Percentiles rank a stretch among this genome's conserved stretches.
These are phyloP conservation scores for Pseudovirgaria hyperparasitica DNA, from an alignment of 2,329 filamentous ascomycete species.

Conservation along the genomic window DNA sequence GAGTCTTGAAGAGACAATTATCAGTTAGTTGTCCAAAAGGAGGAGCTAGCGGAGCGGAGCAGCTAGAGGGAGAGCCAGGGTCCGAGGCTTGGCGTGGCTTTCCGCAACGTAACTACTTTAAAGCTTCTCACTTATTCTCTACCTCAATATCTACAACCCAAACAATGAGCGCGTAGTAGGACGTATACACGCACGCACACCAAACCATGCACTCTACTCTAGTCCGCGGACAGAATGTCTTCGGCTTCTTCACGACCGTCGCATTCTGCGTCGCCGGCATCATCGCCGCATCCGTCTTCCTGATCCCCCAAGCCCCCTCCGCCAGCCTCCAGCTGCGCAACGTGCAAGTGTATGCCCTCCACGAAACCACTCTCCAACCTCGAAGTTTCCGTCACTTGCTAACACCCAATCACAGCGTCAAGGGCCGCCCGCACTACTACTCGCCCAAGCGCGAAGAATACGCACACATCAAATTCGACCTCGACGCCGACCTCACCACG, in stretches of 20 bases:
- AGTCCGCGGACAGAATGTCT: slow-evolving; percentile 79
- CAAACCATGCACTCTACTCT: slow-evolving; percentile 88
- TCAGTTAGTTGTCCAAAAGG: no score
- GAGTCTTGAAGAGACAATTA: no score
- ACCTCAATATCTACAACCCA: no score
- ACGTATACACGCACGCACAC: no score
- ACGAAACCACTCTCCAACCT: not conserved
- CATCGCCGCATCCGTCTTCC: slow-evolving; percentile 69
- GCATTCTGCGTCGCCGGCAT: slow-evolving; percentile 67
- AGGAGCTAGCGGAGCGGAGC: no score
- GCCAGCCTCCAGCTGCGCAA: slow-evolving; percentile 56
- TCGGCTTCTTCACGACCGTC: slow-evolving; percentile 96
- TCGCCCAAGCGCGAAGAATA: slow-evolving; percentile 88
- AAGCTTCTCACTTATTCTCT: no score
- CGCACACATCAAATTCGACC: slow-evolving; percentile 82
- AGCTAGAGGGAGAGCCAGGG: no score
- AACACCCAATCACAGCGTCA: slow-evolving; percentile 45
- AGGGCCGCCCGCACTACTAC: slow-evolving; percentile 93
- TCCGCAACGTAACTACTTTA: no score
- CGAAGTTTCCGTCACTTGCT: not conserved
- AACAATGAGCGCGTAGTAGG: no score
- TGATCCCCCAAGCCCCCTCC: slow-evolving; percentile 54
- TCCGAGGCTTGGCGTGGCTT: no score
- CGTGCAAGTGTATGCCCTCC: slow-evolving; percentile 60
- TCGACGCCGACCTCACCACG: slow-evolving; percentile 78